Base-by-base conservation (phyloP, 1,139 yeast genomes). In the Ogataea hybrid region DNA sequence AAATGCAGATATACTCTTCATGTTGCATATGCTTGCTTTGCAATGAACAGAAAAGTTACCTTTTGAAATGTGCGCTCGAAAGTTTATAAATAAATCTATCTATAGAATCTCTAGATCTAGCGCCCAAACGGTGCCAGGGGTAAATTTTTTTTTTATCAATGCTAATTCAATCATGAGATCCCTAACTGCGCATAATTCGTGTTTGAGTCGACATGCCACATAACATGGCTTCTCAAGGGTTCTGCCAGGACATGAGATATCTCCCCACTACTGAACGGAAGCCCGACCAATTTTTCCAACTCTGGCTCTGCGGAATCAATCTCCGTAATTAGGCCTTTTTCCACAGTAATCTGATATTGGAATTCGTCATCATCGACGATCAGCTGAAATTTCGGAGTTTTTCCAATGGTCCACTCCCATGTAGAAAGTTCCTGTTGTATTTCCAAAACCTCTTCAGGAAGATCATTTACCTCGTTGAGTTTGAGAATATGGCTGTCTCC, bases 321-420 rank as follows among this genome's bases (percentile, higher is more conserved):
- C 4, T 46, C 43, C 2, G 25, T 30, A 3, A 46, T 36, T 3
- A 52, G 20, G 1, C 61, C 62, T 15, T 53, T 52, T 7, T 52
- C 53, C 8, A 59, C 51, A 18, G 28, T 31, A 18, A 59, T 46
- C 11, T 30, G 32, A 2, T 44, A 30, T 4, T 51, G 15, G 4
- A 39, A 41, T 4, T 34, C 44, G 15, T 35, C 39, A 6, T 44
- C 46, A 6, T 44, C 46, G 6, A 53, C 31, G 1, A 23, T 14
- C n/a, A 58, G 27, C 11, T 53, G 50, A 33, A 60, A 60, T 32
- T 49, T 52, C 11, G 95, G 95, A 0, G 95, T 81, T 29, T 73
- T 71, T 0, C 89, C 95, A 59, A 63, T 85, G 28, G 66, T 71
- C 94, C 95, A 87, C 1, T 71, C 67, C 92, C 94, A 84, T 9